These are phyloP conservation scores for Calonectria henricotiae DNA, from an alignment of 2,329 filamentous ascomycete genomes.

Conservation along the genomic window DNA sequence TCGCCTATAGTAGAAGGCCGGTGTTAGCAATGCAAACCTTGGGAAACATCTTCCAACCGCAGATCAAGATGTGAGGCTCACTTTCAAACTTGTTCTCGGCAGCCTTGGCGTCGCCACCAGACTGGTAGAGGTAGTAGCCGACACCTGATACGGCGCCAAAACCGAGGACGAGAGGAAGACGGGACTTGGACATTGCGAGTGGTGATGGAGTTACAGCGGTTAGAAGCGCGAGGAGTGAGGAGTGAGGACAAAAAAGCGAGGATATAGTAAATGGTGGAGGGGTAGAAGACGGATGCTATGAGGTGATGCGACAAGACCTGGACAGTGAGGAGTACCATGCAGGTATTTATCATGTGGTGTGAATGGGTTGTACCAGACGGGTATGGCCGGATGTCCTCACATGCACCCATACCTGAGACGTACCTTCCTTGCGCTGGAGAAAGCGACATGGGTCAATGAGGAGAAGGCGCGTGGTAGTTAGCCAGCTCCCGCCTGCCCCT, in stretches of 20 bases:
- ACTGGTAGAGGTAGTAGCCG: slow-evolving; percentile 93
- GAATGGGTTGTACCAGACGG: slow-evolving; percentile 30
- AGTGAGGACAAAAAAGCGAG: background rate
- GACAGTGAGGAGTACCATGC: slow-evolving; percentile 24
- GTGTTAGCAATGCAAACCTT: slow-evolving; percentile 39
- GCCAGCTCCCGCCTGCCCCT: slow-evolving; percentile 5
- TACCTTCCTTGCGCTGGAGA: slow-evolving; percentile 13
- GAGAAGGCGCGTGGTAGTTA: slow-evolving; percentile 13
- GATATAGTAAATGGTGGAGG: background rate
- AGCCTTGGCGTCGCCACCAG: slow-evolving; percentile 85
- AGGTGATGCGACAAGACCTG: slow-evolving; percentile 1
- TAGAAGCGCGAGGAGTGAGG: slow-evolving; percentile 12
- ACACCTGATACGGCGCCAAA: slow-evolving; percentile 77
- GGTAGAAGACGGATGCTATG: slow-evolving; percentile 29
- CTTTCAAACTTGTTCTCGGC: slow-evolving; percentile 92
- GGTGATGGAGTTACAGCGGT: slow-evolving; percentile 10
- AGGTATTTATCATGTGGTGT: slow-evolving; percentile 36
- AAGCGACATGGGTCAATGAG: slow-evolving; percentile 20
- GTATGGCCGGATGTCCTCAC: slow-evolving; percentile 20
- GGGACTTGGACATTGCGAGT: slow-evolving; percentile 62
- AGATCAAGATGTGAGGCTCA: slow-evolving; percentile 61
- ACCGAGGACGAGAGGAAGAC: slow-evolving; percentile 70
- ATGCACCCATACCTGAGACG: slow-evolving; percentile 15
- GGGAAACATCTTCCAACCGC: background rate
- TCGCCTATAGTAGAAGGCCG: slow-evolving; percentile 74